Base-by-base conservation (phyloP, 441 rosid species). In the Erodium trifolium region DNA sequence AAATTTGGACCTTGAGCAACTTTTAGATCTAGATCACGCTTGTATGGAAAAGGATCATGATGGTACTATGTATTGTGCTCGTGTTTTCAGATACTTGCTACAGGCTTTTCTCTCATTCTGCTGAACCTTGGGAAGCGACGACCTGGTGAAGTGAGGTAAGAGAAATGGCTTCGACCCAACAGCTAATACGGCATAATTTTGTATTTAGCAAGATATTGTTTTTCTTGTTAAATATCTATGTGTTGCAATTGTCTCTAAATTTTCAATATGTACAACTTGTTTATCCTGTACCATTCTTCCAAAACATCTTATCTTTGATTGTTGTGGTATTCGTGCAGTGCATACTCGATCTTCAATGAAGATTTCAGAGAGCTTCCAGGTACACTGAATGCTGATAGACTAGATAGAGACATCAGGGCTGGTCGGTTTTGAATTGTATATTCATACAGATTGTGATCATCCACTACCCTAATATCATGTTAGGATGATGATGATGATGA, bases 341-440 rank as follows among this genome's bases (percentile, higher is more conserved):
- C 97, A n/a, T 92, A 92, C 78, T 92, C 94, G 10, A 88, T 92
- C 78, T 92, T 89, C 85, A 89, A 88, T 57, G 93, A 89, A 73
- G 96, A 86, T 80, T 92, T 92, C 43, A 84, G 93, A 83, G 98
- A 89, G 90, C 93, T 92, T 76, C 94, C 96, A 0, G 96, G 97
- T 55, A 92, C 96, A 68, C 83, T 88, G 37, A 92, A 89, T 64
- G 98, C 96, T 49, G 94, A 92, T 69, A 87, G 86, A 41, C 77
- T 92, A 62, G 96, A 87, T 70, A 78, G 91, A 77, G 90, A 89
- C 78, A 72, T 89, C 66, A 81, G 96, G 63, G 80, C 94, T n/a
- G 96, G 97, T 75, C 96, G 83, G 77, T 68, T 87, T 45, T 85
- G 87, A 89, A 79, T 9, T 34, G 37, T 34, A 34, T 34, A 34